Evolutionary conservation across 139 green algal genomes (phyloP).

Genomic region (Micromonas pusilla): DNA sequence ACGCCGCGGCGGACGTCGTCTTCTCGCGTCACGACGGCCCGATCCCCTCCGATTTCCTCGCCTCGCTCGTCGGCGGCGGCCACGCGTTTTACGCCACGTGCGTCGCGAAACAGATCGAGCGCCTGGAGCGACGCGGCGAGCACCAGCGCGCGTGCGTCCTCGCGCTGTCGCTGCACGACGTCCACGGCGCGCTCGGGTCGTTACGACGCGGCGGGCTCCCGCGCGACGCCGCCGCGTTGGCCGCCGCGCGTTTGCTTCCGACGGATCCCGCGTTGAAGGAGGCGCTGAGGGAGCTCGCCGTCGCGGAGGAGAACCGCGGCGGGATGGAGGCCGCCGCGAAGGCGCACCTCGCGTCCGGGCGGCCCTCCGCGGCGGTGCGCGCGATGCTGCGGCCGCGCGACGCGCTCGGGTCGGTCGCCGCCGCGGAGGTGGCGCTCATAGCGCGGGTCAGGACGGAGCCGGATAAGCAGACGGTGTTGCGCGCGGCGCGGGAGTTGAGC

Average conservation of each 20-base stretch:
- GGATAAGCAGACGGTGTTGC: background rate
- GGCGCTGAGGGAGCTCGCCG: background rate
- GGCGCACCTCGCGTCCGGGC: background rate
- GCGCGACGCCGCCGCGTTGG: constrained; percentile 12
- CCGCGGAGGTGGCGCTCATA: background rate
- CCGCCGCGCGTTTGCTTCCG: background rate
- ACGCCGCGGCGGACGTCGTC: background rate
- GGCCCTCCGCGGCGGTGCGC: background rate
- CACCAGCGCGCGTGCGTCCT: background rate
- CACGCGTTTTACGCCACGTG: background rate
- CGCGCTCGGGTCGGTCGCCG: background rate
- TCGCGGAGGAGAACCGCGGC: background rate
- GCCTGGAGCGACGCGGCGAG: background rate
- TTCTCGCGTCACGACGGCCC: background rate
- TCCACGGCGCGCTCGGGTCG: background rate
- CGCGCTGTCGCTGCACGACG: background rate
- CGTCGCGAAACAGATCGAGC: background rate
- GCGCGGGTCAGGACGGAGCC: background rate
- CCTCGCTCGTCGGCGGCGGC: background rate
- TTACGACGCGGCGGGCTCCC: background rate
- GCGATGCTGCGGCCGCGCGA: background rate
- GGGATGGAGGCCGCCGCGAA: constrained; percentile 17
- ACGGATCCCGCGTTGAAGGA: background rate
- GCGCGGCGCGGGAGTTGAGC: background rate
- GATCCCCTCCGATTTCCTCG: background rate